Conservation (phyloP, 345 rosid species). For the Lumnitzera littorea region DNA sequence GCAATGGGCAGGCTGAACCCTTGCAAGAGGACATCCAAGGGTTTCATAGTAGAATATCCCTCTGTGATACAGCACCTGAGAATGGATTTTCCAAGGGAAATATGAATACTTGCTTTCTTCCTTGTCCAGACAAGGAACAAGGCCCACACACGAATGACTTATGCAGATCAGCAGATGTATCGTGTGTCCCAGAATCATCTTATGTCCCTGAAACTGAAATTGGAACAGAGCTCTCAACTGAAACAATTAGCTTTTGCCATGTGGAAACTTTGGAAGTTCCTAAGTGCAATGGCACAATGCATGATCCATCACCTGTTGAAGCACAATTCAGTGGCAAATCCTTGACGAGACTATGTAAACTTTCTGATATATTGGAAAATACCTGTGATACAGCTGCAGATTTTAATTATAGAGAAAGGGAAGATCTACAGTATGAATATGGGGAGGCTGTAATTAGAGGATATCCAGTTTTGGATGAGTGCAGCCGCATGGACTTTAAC, state of each 20-base stretch:
- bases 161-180: conserved; percentile 44
- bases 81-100: conserved; percentile 23
- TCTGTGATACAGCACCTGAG: conserved; percentile 24
- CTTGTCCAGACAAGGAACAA: conserved; percentile 6
- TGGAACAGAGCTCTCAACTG: conserved; percentile 37
- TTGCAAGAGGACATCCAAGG: conserved; percentile 19
- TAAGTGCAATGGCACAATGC: conserved; percentile 25
- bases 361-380: conserved; percentile 26
- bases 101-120: conserved; percentile 18
- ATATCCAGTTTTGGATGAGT: conserved; percentile 68
- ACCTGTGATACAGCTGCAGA: conserved; percentile 31
- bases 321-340: conserved; percentile 17
- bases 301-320: conserved; percentile 23
- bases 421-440: conserved; percentile 34
- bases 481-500: conserved; percentile 70
- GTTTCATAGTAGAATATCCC: conserved; percentile 16
- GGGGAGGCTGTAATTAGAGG: conserved; percentile 27
- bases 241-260: conserved; percentile 29
- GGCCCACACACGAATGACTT: conserved; percentile 18
- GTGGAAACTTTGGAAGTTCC: conserved; percentile 44
- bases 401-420: conserved; percentile 33
- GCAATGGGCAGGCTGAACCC: conserved; percentile 14
- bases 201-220: conserved; percentile 75
- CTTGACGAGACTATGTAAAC: conserved; percentile 15
- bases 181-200: conserved; percentile 80